Percentiles rank a stretch among this genome's conserved stretches.
Evolutionary conservation across 2,329 filamentous ascomycete species (phyloP).

Genomic region (Colletotrichum kahawae): DNA sequence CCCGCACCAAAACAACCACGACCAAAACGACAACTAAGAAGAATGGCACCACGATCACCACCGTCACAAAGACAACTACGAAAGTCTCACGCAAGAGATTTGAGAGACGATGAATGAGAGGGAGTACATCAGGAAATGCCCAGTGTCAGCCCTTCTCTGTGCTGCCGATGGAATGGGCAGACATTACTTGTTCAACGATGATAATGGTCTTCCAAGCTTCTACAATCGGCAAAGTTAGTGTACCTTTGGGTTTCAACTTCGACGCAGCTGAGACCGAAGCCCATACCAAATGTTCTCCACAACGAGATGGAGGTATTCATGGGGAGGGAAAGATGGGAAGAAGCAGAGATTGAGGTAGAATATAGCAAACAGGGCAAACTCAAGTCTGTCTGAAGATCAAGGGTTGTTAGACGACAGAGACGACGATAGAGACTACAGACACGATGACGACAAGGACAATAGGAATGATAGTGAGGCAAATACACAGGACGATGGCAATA

Average conservation of each 20-base stretch:
- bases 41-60: neutral
- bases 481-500: no score
- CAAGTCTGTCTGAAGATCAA: neutral
- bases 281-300: neutral
- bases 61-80: neutral
- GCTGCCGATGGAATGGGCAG: neutral
- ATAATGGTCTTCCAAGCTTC: accelerated
- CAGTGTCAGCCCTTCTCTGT: neutral
- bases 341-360: neutral
- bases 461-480: no score
- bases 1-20: neutral
- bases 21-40: neutral
- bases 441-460: neutral
- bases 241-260: accelerated
- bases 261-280: neutral
- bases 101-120: neutral
- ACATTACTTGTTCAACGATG: neutral
- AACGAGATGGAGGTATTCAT: neutral
- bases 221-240: accelerated
- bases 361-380: neutral
- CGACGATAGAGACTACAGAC: no score
- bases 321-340: neutral
- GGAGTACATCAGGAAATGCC: neutral
- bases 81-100: neutral
- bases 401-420: neutral